phyloP scores from a whole-genome alignment of 2,329 filamentous ascomycete genomes.

The Ascochyta rabiei region DNA sequence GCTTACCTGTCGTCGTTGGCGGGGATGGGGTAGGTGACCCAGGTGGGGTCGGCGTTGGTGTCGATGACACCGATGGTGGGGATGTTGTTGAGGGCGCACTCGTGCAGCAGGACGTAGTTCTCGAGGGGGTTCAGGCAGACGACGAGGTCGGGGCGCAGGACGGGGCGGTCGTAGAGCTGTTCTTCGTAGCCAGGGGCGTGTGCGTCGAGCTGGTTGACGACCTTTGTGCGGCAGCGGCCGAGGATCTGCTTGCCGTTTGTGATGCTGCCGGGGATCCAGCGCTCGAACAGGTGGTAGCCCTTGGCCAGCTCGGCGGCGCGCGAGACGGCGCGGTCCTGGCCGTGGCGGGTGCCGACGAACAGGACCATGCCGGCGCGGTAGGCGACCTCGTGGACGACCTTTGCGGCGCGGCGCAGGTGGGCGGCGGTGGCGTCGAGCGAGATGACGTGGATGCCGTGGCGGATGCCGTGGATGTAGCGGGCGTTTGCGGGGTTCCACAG shows the following conservation, averaged over 20 bases:
- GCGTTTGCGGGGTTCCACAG: slow-evolving; percentile 95
- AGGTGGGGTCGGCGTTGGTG: slow-evolving; percentile 88
- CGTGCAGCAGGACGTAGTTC: slow-evolving; percentile 87
- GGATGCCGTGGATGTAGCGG: slow-evolving; percentile 89
- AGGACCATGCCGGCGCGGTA: slow-evolving; percentile 83
- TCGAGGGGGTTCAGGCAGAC: slow-evolving; percentile 91
- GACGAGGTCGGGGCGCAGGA: slow-evolving; percentile 85
- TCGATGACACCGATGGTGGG: slow-evolving; percentile 95
- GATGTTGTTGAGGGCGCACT: slow-evolving; percentile 85
- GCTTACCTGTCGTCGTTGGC: slow-evolving; percentile 93
- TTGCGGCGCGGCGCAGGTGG: slow-evolving; percentile 89
- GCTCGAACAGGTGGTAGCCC: slow-evolving; percentile 87
- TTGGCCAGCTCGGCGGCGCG: slow-evolving; percentile 77
- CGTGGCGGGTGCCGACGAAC: slow-evolving; percentile 85
- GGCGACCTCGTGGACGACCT: slow-evolving; percentile 86
- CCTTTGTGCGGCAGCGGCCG: slow-evolving; percentile 69
- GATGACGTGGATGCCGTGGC: slow-evolving; percentile 91
- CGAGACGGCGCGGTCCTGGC: slow-evolving; percentile 81
- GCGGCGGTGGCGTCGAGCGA: slow-evolving; percentile 86
- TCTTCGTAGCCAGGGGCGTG: slow-evolving; percentile 68
- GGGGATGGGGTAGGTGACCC: slow-evolving; percentile 95
- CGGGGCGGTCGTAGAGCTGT: slow-evolving; percentile 66
- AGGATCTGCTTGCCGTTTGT: slow-evolving; percentile 93
- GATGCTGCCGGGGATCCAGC: slow-evolving; percentile 89
- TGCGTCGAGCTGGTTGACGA: slow-evolving; percentile 77